Base-by-base conservation (phyloP, 2,329 filamentous ascomycete genomes). In the Cordyceps sp. region DNA sequence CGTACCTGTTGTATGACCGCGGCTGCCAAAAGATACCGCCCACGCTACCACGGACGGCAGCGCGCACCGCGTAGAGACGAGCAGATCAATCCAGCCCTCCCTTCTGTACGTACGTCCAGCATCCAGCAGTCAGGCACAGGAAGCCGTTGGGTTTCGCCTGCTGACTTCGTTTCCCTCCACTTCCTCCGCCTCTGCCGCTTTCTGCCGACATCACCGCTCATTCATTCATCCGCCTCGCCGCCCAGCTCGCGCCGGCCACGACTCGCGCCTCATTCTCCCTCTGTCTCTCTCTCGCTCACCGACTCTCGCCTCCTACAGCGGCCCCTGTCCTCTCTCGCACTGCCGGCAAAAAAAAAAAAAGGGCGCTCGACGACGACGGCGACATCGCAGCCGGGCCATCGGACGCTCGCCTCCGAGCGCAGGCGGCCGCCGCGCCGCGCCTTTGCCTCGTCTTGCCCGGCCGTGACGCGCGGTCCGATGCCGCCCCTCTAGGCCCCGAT, bases 391-490 rank as follows among this genome's bases (percentile, higher is more conserved):
- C n/a, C n/a, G n/a, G n/a, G n/a, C n/a, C n/a, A 18, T 28, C 16
- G 9, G 26, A 18, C 26, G 17, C 13, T 4, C 13, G 12, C 10
- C 5, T 6, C 23, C 6, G 23, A 24, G 7, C 10, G 10, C 17
- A 14, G 25, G 25, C 25, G 15, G 15, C 6, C 25, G 15, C 14
- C 36, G 31, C 28, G 26, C 14, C 27, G 15, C 33, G 25, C 14
- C n/a, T 31, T 28, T n/a, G 17, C 15, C 17, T 8, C 18, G 14
- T 14, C 27, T n/a, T n/a, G n/a, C n/a, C n/a, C n/a, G n/a, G n/a
- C n/a, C n/a, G n/a, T n/a, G 27, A n/a, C 27, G 10, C 18, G 17
- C 27, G 4, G 18, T 14, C 32, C 20, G 33, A 45, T 45, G 42
- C 34, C 31, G 37, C 22, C 24, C 36, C 23, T 24, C 17, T 44